Evolutionary conservation across 2,329 filamentous ascomycete species (phyloP).

Genomic region (Helminthosporium solani): DNA sequence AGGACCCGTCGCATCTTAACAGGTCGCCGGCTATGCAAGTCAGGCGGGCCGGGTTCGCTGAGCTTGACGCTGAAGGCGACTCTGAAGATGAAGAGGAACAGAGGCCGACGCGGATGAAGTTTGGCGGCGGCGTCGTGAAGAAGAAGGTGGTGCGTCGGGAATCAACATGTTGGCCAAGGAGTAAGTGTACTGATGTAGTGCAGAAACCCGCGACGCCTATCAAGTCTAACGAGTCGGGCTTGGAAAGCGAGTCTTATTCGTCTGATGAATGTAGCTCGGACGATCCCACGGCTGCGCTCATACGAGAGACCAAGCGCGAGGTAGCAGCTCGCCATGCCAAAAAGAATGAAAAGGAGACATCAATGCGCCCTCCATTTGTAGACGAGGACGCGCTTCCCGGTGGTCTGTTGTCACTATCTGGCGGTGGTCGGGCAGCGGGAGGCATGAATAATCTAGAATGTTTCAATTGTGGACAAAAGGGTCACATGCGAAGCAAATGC

Average conservation of each 20-base stretch:
- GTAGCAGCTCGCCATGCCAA: slow-evolving; percentile 49
- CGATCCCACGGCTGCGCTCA: slow-evolving; percentile 46
- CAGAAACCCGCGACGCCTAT: slow-evolving; percentile 23
- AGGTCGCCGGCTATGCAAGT: slow-evolving; percentile 49
- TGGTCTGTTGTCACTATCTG: slow-evolving; percentile 62
- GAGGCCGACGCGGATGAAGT: slow-evolving; percentile 47
- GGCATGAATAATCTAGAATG: slow-evolving; percentile 51
- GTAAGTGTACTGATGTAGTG: slow-evolving; percentile 13
- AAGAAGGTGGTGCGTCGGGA: slow-evolving; percentile 19
- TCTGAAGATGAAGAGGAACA: slow-evolving; percentile 37
- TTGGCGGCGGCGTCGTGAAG: slow-evolving; percentile 51
- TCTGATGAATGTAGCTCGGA: slow-evolving; percentile 47
- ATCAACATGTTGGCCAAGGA: slow-evolving; percentile 3
- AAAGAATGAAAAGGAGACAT: slow-evolving; percentile 52
- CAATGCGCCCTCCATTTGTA: slow-evolving; percentile 57
- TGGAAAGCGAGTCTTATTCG: slow-evolving; percentile 25
- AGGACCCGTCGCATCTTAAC: slow-evolving; percentile 44
- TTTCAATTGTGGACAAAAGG: slow-evolving; percentile 61
- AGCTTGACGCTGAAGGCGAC: slow-evolving; percentile 47
- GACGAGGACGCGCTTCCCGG: slow-evolving; percentile 66
- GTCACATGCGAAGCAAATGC: slow-evolving; percentile 62
- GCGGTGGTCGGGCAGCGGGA: slow-evolving; percentile 32
- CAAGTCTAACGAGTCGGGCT: slow-evolving; percentile 26
- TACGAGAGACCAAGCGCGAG: slow-evolving; percentile 49
- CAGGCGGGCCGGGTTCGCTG: slow-evolving; percentile 61